Evolutionary conservation across 1,284 basidiomycete genomes (phyloP), one percentile per base, ranked within the genome.

Genomic region (Malassezia furfur): DNA sequence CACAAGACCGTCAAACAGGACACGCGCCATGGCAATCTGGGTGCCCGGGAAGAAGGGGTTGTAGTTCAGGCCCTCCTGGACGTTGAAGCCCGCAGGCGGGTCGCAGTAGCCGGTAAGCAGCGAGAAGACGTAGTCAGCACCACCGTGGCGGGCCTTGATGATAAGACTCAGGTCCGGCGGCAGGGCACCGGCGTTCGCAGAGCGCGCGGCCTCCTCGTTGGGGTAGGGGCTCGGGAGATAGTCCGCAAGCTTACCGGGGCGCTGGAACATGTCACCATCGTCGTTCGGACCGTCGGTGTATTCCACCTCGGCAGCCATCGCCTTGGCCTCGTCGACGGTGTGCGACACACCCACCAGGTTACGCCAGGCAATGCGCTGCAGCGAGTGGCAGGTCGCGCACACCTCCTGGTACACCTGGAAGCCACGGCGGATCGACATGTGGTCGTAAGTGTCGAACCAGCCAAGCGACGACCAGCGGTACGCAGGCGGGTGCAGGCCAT

Each of bases 401-500:
- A 99, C 94, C 79, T 98, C 93, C 60, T 91, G 88, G 81, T 99
- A 99, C 49, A 99, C 94, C 63, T 90, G 87, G 81, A 94, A 98
- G 30, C 94, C 94, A 75, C 94, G 85, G 73, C 94, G 89, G 75
- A 99, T 96, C 75, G 89, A 91, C 60, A 88, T 83, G 78, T 98
- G 94, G 81, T 98, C 91, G 75, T 93, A 98, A 45, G 88, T 86
- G 77, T 94, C 87, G 43, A 96, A 79, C 62, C 77, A 77, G 35
- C 94, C 93, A 54, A 83, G 82, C 80, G 96, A 90, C 44, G 87
- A 80, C 89, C 91, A 98, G 19, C 91, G 93, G 78, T 88, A 88
- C 43, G 79, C 76, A 58, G 87, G 77, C 37, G 94, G 84, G 78
- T 99, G 94, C 49, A 98, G 84, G 66, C 94, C 94, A 67, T 91